Evolutionary conservation across 768 basidiomycete genomes (phyloP).

Genomic region (Coprinellus micaceus): DNA sequence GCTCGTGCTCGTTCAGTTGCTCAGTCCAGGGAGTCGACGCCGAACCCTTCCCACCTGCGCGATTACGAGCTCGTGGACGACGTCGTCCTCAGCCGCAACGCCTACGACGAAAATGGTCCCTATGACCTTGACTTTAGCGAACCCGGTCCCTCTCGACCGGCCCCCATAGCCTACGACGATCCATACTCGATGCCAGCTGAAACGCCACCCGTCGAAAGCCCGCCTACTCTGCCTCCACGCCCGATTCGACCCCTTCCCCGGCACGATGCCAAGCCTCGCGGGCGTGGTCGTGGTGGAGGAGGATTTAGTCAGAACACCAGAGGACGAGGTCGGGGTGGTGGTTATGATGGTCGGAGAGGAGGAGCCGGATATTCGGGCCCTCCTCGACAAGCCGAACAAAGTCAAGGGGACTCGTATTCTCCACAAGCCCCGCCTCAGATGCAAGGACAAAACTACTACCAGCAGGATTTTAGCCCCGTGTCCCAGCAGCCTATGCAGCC

Average conservation of each 20-base stretch:
- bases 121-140: conserved; percentile 64
- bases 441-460: neutral
- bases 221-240: neutral
- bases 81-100: conserved; percentile 46
- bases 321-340: conserved; percentile 32
- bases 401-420: conserved; percentile 2
- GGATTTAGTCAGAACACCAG: conserved; percentile 15
- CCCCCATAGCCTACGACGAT: conserved; percentile 75
- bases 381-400: neutral
- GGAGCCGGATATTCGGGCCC: neutral
- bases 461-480: neutral
- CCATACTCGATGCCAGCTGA: conserved; percentile 58
- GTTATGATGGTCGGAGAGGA: neutral
- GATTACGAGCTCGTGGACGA: conserved; percentile 53
- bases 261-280: conserved; percentile 8
- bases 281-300: conserved; percentile 15
- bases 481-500: neutral
- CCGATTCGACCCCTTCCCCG: neutral
- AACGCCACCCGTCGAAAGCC: conserved; percentile 21
- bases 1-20: conserved; percentile 47
- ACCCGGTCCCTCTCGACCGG: conserved; percentile 54
- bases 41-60: conserved; percentile 48
- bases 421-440: conserved; percentile 7
- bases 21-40: conserved; percentile 55
- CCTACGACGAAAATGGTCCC: conserved; percentile 63